A percentile compares a stretch with the other conserved stretches of the same genome.
Conservation (phyloP, 768 basidiomycete species). For the Amanita jacksonii region DNA sequence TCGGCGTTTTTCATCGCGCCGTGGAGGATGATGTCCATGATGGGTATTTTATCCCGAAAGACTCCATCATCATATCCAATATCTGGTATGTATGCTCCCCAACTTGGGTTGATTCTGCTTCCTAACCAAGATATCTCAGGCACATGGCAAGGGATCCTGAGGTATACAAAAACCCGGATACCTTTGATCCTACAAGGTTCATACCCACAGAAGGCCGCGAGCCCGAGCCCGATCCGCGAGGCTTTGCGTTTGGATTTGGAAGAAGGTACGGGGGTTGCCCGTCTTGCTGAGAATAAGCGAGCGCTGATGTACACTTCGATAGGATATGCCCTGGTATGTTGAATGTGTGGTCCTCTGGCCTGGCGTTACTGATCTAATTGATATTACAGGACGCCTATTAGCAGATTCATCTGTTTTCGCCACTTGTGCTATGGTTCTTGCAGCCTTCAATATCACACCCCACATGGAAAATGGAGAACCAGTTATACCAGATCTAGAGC, state of each 20-base stretch:
- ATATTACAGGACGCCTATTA: slow-evolving; percentile 10
- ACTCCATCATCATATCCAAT: slow-evolving; percentile 24
- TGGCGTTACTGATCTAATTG: background rate
- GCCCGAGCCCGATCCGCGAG: slow-evolving; percentile 33
- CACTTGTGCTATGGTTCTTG: slow-evolving; percentile 28
- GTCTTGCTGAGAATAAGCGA: slow-evolving; percentile 34
- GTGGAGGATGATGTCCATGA: slow-evolving; percentile 33
- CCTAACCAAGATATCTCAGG: slow-evolving; percentile 19
- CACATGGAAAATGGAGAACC: slow-evolving; percentile 15
- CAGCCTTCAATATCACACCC: slow-evolving; percentile 30
- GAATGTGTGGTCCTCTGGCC: background rate
- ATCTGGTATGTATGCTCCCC: slow-evolving; percentile 17
- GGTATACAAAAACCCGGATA: slow-evolving; percentile 36
- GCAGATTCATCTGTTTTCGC: slow-evolving; percentile 37
- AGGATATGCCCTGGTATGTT: no score
- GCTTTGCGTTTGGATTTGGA: slow-evolving; percentile 52
- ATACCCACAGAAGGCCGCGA: slow-evolving; percentile 24
- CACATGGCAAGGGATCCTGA: slow-evolving; percentile 32
- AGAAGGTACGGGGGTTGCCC: no score
- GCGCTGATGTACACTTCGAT: background rate
- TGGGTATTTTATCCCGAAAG: slow-evolving; percentile 38
- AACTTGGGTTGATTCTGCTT: background rate
- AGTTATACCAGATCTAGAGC: slow-evolving; percentile 30
- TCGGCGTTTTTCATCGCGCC: slow-evolving; percentile 28
- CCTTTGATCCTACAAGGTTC: slow-evolving; percentile 40